phyloP scores from a whole-genome alignment of 768 basidiomycete genomes.

The Leccinum subtestaceum region DNA sequence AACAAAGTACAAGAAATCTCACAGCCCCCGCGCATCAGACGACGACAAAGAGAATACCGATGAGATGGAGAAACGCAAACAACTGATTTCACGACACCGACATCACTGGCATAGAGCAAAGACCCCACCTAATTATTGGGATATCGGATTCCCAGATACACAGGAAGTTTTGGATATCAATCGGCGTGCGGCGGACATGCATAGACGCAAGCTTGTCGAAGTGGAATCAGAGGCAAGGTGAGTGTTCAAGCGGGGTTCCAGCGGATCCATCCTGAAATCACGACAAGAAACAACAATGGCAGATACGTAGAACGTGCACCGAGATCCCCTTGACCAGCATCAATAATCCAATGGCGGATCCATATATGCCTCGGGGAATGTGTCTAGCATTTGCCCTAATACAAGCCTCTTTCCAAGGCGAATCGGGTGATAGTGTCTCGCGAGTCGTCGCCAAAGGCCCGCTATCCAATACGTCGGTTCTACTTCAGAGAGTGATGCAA shows the following conservation, averaged over 20 bases:
- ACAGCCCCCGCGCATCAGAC: constrained; percentile 1
- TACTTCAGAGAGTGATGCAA: background rate
- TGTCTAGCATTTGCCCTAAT: constrained; percentile 46
- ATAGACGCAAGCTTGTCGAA: constrained; percentile 55
- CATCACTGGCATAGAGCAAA: constrained; percentile 65
- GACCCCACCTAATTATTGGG: constrained; percentile 88
- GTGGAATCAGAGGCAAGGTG: constrained; percentile 60
- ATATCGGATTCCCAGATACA: constrained; percentile 86
- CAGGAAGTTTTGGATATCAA: constrained; percentile 82
- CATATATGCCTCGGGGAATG: constrained; percentile 38
- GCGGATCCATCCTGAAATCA: background rate
- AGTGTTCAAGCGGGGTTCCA: constrained; percentile 21
- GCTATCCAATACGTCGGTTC: constrained; percentile 31
- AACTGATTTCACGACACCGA: constrained; percentile 69
- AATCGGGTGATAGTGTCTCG: constrained; percentile 57
- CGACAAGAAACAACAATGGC: constrained; percentile 19
- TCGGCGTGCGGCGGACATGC: constrained; percentile 66
- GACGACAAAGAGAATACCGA: constrained; percentile 33
- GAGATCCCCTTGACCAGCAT: constrained; percentile 14
- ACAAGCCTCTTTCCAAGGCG: constrained; percentile 49
- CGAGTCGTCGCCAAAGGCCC: constrained; percentile 47
- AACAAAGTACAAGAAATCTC: constrained; percentile 30
- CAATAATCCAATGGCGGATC: constrained; percentile 6
- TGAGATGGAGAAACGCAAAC: constrained; percentile 52
- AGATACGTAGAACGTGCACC: constrained; percentile 27